phyloP scores from a whole-genome alignment of 768 basidiomycete genomes.

The Lactarius hengduanensis region DNA sequence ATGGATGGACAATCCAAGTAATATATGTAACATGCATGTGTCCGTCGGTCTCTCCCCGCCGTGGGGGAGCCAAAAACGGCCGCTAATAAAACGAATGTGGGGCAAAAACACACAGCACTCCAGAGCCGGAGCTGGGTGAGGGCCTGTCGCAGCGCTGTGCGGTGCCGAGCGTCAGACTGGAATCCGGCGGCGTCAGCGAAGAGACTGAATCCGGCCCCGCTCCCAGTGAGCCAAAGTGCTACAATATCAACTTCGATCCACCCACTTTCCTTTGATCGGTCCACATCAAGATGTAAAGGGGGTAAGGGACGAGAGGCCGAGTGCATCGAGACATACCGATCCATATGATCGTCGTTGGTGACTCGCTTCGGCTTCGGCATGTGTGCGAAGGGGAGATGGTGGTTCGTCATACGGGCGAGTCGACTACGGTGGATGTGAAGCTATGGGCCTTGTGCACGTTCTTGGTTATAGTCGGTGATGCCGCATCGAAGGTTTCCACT shows the following conservation, averaged over 20 bases:
- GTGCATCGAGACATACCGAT: background rate
- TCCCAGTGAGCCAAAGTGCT: background rate
- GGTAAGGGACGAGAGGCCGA: background rate
- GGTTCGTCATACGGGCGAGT: constrained; percentile 8
- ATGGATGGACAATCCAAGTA: background rate
- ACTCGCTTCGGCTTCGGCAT: background rate
- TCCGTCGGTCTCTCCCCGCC: background rate
- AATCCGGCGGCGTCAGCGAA: background rate
- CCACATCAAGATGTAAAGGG: background rate
- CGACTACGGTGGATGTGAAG: background rate
- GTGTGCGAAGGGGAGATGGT: background rate
- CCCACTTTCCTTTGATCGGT: background rate
- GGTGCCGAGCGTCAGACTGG: background rate
- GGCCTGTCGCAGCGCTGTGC: background rate
- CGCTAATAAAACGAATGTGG: background rate
- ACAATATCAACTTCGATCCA: background rate
- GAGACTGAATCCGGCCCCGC: background rate
- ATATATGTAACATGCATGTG: background rate
- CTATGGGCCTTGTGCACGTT: background rate
- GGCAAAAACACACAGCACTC: background rate
- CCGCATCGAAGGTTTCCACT: background rate
- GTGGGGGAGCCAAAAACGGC: background rate
- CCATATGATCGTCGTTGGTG: background rate
- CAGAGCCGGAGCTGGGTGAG: background rate
- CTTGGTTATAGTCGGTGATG: background rate